Percentiles rank a stretch among this genome's conserved stretches.
phyloP scores from a whole-genome alignment of 176 grass and related monocot genomes.

The Stipa capillata region DNA sequence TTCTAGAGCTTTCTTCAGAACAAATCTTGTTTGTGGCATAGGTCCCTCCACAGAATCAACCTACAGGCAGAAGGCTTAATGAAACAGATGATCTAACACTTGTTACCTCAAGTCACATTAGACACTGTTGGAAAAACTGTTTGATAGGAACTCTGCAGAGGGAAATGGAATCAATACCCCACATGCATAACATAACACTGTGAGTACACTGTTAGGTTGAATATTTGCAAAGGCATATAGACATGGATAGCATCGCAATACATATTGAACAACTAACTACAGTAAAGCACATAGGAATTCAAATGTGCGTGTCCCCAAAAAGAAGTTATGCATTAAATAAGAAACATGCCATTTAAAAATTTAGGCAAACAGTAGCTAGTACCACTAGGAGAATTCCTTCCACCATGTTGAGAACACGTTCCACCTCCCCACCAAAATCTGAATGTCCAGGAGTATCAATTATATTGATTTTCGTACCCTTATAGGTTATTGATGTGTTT shows the following conservation, averaged over 20 bases:
- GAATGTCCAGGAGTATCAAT: constrained; percentile 90
- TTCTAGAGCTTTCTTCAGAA: constrained; percentile 96
- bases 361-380: constrained; percentile 25
- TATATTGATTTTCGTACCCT: constrained; percentile 92
- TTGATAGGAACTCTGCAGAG: not conserved
- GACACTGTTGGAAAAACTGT: not conserved
- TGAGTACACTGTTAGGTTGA: not conserved
- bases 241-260: not conserved
- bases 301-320: not conserved
- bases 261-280: constrained; percentile 1
- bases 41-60: constrained; percentile 99
- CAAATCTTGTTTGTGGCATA: constrained; percentile 99
- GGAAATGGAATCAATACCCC: not conserved
- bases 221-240: not conserved
- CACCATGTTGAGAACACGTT: constrained; percentile 97
- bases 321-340: not conserved
- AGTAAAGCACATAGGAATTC: not conserved
- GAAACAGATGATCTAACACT: not conserved
- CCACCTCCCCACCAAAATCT: constrained; percentile 95
- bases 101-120: not conserved
- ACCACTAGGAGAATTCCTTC: constrained; percentile 99
- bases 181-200: not conserved
- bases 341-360: not conserved
- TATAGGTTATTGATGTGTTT: constrained; percentile 88
- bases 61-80: constrained; percentile 36